Conservation (phyloP, 1,284 basidiomycete genomes). For the Xanthoconium separans region DNA sequence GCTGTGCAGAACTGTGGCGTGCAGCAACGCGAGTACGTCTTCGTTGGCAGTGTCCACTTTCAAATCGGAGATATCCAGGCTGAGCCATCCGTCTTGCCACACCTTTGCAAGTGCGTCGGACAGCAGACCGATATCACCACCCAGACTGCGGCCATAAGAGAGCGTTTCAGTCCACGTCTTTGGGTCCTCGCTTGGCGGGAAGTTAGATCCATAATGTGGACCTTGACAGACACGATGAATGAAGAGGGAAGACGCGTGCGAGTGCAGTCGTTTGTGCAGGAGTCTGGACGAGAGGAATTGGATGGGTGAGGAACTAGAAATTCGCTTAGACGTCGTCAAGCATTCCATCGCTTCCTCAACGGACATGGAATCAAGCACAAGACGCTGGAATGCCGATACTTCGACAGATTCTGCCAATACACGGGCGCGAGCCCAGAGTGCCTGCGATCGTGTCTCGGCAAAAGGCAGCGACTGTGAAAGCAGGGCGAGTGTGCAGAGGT, state of each 20-base stretch:
- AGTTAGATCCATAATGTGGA: slow-evolving; percentile 12
- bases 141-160: slow-evolving; percentile 58
- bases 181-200: slow-evolving; percentile 24
- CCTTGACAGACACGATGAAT: slow-evolving; percentile 44
- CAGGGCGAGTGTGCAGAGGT: slow-evolving; percentile 59
- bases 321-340: slow-evolving; percentile 28
- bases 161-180: slow-evolving; percentile 45
- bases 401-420: slow-evolving; percentile 25
- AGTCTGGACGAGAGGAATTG: slow-evolving; percentile 48
- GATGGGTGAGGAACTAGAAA: slow-evolving; percentile 40
- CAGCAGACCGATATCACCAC: slow-evolving; percentile 52
- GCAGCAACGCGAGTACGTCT: slow-evolving; percentile 51
- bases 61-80: slow-evolving; percentile 29
- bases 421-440: slow-evolving; percentile 41
- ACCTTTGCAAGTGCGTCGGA: slow-evolving; percentile 54
- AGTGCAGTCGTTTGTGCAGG: slow-evolving; percentile 49
- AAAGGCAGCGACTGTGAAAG: slow-evolving; percentile 41
- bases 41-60: slow-evolving; percentile 31
- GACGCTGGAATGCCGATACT: slow-evolving; percentile 48
- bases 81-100: slow-evolving; percentile 39
- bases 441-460: slow-evolving; percentile 35
- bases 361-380: slow-evolving; percentile 52
- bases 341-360: slow-evolving; percentile 48
- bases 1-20: slow-evolving; percentile 55
- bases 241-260: slow-evolving; percentile 51